Conservation (phyloP, 139 green algal species). For the Astrephomene gubernaculifera region DNA sequence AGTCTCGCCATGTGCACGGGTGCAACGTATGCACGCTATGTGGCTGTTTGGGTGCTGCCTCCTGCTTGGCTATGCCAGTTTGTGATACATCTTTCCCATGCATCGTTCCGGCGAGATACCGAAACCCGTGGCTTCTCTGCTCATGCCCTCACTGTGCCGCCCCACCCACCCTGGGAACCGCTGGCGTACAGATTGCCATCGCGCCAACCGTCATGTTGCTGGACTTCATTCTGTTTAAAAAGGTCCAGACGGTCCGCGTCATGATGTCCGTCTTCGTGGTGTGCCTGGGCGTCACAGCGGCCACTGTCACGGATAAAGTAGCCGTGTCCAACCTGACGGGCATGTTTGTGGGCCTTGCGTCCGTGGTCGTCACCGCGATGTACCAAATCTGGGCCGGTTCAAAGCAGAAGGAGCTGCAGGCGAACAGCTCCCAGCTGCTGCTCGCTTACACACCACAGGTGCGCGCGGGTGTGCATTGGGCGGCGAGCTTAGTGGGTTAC, state of each 20-base stretch:
- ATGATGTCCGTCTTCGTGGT: constrained; percentile 60
- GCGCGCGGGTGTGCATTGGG: too few relatives aligned
- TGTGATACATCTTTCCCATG: too few relatives aligned
- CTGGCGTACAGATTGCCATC: constrained; percentile 76
- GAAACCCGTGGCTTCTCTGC: too few relatives aligned
- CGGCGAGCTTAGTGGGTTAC: too few relatives aligned
- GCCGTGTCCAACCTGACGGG: constrained; percentile 65
- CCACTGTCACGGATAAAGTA: constrained; percentile 84
- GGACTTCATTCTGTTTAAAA: constrained; percentile 71
- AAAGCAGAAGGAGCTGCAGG: constrained; percentile 67
- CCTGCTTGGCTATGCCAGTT: too few relatives aligned
- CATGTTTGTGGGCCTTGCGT: constrained; percentile 69
- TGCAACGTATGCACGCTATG: too few relatives aligned
- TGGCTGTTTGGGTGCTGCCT: too few relatives aligned
- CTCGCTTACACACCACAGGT: constrained; percentile 51
- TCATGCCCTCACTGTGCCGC: too few relatives aligned
- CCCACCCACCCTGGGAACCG: too few relatives aligned
- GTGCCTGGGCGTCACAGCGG: constrained; percentile 80
- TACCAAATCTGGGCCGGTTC: constrained; percentile 62
- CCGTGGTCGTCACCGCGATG: constrained; percentile 72
- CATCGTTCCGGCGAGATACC: too few relatives aligned
- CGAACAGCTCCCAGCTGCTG: constrained; percentile 70
- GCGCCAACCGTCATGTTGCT: constrained; percentile 83
- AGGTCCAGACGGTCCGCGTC: constrained; percentile 46
- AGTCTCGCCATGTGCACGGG: too few relatives aligned